Evolutionary conservation across 2,329 filamentous ascomycete species (phyloP), one percentile per base, ranked within the genome.

Genomic region (Pseudovirgaria hyperparasitica): DNA sequence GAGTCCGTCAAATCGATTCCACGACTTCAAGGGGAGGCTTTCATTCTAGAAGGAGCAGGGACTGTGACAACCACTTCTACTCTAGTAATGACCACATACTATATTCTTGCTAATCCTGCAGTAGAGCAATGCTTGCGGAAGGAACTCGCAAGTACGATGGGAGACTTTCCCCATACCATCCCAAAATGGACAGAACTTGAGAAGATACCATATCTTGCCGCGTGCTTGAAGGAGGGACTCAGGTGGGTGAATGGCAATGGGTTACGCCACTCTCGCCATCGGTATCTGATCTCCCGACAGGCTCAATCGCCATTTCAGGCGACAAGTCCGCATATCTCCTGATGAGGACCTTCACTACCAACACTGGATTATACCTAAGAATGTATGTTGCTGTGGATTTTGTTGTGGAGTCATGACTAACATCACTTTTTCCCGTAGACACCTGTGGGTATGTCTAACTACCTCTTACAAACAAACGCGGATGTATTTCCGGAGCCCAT

Each of bases 11-110:
- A 25, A 13, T 15, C 34, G n/a, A 19, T 19, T 4, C 24, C 30
- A 3, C 34, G 45, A 5, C 35, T 50, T 4, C 25, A 31, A 2
- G 41, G 41, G 14, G 46, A 50, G 33, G 42, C 34, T 9, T 33
- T 43, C 18, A 38, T 40, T 5, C 27, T 48, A 10, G 25, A 43
- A 17, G 41, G 41, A 13, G 38, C 40, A 16, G 40, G 36, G 16
- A 42, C 40, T 7, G 33, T 39, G 9, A 42, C 38, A 6, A 42
- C 38, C 13, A 26, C 38, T 6, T 26, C 32, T 24, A 36, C 38
- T 11, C 33, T 43, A n/a, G 11, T 37, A 9, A 26, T 25, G 5
- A 35, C 29, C 17, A 10, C 34, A 15, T 41, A 35, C 30, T 34
- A 38, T 31, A 13, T 42, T 22, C 36, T 38, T 27, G 24, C 36